These are phyloP conservation scores for Fusarium sp. DNA, from an alignment of 2,329 filamentous ascomycete species.

Conservation along the genomic window DNA sequence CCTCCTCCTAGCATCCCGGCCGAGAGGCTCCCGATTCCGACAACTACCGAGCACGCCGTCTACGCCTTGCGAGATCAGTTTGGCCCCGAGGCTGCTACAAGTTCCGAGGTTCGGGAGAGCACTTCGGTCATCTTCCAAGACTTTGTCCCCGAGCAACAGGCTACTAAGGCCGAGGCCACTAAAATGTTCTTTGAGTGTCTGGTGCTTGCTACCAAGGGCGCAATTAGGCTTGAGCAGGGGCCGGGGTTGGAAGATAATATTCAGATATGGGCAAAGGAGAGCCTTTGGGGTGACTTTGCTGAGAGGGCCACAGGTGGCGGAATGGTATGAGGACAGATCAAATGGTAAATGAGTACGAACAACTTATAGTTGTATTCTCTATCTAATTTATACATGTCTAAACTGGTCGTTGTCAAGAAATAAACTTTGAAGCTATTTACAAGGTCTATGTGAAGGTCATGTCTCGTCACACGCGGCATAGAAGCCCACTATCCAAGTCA, in stretches of 20 bases:
- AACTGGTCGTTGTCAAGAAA: too few relatives aligned
- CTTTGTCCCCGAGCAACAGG: conserved; percentile 80
- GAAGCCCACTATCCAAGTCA: neutral
- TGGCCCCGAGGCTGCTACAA: conserved; percentile 73
- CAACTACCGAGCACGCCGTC: conserved; percentile 96
- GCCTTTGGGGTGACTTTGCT: conserved; percentile 97
- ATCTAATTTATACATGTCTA: too few relatives aligned
- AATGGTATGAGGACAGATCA: conserved; percentile 58
- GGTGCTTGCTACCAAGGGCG: conserved; percentile 96
- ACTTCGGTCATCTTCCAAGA: conserved; percentile 81
- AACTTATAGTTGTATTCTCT: too few relatives aligned
- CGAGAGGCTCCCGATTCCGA: conserved; percentile 83
- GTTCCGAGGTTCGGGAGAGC: conserved; percentile 75
- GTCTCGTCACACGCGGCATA: neutral
- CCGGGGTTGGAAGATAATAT: conserved; percentile 79
- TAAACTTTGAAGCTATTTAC: too few relatives aligned
- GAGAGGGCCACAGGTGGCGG: conserved; percentile 74
- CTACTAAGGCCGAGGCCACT: conserved; percentile 87
- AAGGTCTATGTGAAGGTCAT: neutral
- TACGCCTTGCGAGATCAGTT: conserved; percentile 92
- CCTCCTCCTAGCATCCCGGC: conserved; percentile 78
- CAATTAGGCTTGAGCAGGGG: conserved; percentile 92
- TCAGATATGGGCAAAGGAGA: conserved; percentile 85
- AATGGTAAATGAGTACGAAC: too few relatives aligned
- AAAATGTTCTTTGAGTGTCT: conserved; percentile 99